These are phyloP conservation scores for Diatrype stigma DNA, from an alignment of 2,329 filamentous ascomycete genomes.

Conservation along the genomic window DNA sequence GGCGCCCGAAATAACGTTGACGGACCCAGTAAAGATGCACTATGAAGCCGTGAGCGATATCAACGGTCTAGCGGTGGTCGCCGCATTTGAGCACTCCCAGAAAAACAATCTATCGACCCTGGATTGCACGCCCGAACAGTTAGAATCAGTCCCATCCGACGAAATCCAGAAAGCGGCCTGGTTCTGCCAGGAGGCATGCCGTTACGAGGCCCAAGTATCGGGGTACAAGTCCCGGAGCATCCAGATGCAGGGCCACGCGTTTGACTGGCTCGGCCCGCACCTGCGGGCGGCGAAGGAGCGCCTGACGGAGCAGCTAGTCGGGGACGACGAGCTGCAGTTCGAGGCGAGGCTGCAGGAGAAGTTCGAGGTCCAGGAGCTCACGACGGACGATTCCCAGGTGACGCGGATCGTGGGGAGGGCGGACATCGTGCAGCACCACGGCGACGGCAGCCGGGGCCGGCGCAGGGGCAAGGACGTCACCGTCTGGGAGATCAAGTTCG, in stretches of 20 bases:
- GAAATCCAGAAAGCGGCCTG: slow-evolving; percentile 12
- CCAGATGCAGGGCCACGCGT: slow-evolving; percentile 23
- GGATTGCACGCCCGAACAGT: background rate
- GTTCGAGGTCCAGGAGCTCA: background rate
- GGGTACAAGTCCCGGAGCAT: slow-evolving; percentile 20
- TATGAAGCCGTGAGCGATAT: slow-evolving; percentile 26
- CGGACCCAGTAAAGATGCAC: slow-evolving; percentile 4
- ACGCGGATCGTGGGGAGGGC: background rate
- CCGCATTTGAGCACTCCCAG: slow-evolving; percentile 18
- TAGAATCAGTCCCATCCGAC: background rate
- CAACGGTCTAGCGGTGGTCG: slow-evolving; percentile 23
- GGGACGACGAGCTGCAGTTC: slow-evolving; percentile 3
- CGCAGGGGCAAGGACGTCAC: background rate
- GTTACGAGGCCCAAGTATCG: slow-evolving; percentile 17
- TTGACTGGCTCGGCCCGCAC: slow-evolving; percentile 22
- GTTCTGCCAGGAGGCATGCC: slow-evolving; percentile 23
- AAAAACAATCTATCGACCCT: slow-evolving; percentile 16
- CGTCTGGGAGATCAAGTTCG: slow-evolving; percentile 30
- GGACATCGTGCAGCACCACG: slow-evolving; percentile 5
- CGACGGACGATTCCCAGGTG: background rate
- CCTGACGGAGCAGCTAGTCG: slow-evolving; percentile 11
- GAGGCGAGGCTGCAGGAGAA: background rate
- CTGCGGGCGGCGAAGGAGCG: slow-evolving; percentile 16
- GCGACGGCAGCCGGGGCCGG: background rate
- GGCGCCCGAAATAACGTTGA: slow-evolving; percentile 9